Base-by-base conservation (phyloP, 495 filamentous ascomycete species). In the Aspergillus biplanus region DNA sequence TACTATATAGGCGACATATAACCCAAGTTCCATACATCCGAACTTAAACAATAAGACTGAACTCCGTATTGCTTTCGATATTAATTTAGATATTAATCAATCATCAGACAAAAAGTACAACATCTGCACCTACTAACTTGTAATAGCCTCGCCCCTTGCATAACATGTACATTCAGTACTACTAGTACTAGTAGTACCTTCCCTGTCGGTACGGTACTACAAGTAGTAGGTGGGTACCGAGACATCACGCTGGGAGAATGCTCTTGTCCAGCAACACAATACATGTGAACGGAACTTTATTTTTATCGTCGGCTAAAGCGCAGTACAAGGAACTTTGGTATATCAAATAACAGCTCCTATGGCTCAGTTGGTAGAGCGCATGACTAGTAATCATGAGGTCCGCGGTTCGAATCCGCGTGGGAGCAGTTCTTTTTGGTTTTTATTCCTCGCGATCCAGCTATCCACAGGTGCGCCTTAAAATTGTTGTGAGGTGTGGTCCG, bases 371-470 rank as follows among this genome's bases (percentile, higher is more conserved):
- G 61, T 63, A 63, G 61, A 63, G 61, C 54, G 61, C 61, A 50
- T 63, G 61, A 63, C 61, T 63, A 63, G 61, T 63, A 59, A 64
- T 64, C 56, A 59, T 55, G 62, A 59, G 57, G 56, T 64, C 56
- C 62, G 56, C 56, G 62, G 62, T 59, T 64, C 56, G 37, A 64
- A 64, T 64, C 56, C 62, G 62, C 56, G 62, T 59, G 62, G 56
- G 52, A 59, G 56, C 56, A 64, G 8, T 59, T 59, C 8, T 44
- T 44, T 33, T 52, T 57, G 18, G 2, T 18, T 59, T 37, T 58
- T 62, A 21, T 56, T 31, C 15, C n/a, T n/a, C n/a, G n/a, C n/a
- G n/a, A n/a, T n/a, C 3, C 7, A 42, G 1, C 7, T 3, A 39
- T 39, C 3, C 1, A 39, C 21, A 27, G 21, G 21, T 27, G 21